A percentile compares a stretch with the other conserved stretches of the same genome.
Evolutionary conservation across 2,329 filamentous ascomycete genomes (phyloP).

Genomic region (Lomentospora prolificans): DNA sequence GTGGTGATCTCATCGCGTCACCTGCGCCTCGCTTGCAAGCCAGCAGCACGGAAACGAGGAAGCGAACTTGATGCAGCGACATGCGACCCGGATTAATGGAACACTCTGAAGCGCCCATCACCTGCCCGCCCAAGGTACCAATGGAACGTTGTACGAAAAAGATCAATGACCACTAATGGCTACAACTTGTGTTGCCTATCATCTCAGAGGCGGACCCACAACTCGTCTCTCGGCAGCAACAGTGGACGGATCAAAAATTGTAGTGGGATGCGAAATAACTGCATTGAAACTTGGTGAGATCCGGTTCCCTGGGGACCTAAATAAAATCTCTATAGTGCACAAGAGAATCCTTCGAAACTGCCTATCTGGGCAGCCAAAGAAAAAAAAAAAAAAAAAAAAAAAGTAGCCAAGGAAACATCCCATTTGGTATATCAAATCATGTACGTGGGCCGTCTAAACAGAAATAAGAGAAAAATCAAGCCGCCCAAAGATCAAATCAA

Average conservation of each 20-base stretch:
- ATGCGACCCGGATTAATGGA: not conserved
- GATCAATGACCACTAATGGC: too few species aligned
- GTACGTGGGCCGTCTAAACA: slow-evolving; percentile 1
- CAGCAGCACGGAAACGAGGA: not conserved
- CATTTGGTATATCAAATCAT: not conserved
- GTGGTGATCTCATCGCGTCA: not conserved
- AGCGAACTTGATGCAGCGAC: too few species aligned
- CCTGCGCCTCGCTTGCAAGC: not conserved
- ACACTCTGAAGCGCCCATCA: too few species aligned
- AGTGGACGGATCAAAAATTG: too few species aligned
- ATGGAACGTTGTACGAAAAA: not conserved
- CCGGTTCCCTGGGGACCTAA: slow-evolving; percentile 8
- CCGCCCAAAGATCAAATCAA: not conserved
- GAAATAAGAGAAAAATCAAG: not conserved
- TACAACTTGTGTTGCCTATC: not conserved
- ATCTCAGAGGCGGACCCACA: not conserved
- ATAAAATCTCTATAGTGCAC: slow-evolving; percentile 3
- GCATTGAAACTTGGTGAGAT: not conserved
- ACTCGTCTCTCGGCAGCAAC: not conserved
- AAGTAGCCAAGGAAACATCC: not conserved
- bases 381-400: slow-evolving; percentile 3
- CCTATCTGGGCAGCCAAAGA: slow-evolving; percentile 1
- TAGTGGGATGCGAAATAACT: not conserved
- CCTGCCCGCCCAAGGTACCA: not conserved
- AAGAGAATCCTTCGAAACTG: slow-evolving; percentile 9